phyloP scores from a whole-genome alignment of 495 filamentous ascomycete genomes.

The Neurospora sp. region DNA sequence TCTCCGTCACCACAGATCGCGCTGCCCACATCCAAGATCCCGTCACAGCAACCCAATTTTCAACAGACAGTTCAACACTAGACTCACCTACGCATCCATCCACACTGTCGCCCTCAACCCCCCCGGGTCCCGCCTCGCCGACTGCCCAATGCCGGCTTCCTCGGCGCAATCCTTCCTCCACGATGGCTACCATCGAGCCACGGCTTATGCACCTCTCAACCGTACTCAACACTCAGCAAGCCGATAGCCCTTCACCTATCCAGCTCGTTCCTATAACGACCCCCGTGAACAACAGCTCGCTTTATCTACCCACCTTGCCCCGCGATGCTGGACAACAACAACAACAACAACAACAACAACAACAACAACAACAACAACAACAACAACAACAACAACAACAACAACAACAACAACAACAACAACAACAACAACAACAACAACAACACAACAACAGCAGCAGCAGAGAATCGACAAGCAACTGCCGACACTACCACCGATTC shows the following conservation, averaged over 20 bases:
- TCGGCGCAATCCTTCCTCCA: constrained; percentile 19
- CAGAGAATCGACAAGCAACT: constrained; percentile 26
- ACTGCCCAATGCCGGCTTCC: constrained; percentile 23
- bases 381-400: not conserved
- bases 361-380: not conserved
- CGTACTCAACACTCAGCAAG: constrained; percentile 37
- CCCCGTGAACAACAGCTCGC: constrained; percentile 13
- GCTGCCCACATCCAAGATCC: not conserved
- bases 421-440: not conserved
- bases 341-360: constrained; percentile 8
- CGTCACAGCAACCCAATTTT: not conserved
- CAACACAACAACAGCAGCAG: not conserved
- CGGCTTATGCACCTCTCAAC: constrained; percentile 41
- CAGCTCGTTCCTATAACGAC: constrained; percentile 26
- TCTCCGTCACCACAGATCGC: not conserved
- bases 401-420: not conserved
- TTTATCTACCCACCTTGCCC: constrained; percentile 38
- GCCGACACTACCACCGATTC: constrained; percentile 27
- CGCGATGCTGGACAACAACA: constrained; percentile 22
- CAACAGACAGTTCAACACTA: not conserved
- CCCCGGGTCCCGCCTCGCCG: not conserved
- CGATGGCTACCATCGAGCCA: constrained; percentile 50
- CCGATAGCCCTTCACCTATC: constrained; percentile 35
- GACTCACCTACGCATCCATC: not conserved
- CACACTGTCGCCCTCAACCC: not conserved